Evolutionary conservation across 208 protist species (phyloP).

Genomic region (Trypanosoma avium): DNA sequence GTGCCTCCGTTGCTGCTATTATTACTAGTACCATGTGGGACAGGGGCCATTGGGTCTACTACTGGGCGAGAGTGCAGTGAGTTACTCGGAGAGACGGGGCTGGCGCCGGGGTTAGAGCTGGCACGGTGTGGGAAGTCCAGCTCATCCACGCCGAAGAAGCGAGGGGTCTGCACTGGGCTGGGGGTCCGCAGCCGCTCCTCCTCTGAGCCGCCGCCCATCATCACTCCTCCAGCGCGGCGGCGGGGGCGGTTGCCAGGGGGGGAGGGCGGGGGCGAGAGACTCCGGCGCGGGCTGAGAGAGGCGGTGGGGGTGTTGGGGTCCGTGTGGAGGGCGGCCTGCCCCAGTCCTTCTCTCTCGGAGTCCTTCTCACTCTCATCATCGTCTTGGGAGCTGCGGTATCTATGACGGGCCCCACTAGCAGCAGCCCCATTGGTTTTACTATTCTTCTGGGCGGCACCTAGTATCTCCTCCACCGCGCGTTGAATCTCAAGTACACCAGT

Average conservation of each 20-base stretch:
- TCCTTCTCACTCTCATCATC: not conserved
- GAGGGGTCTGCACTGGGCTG: slow-evolving; percentile 43
- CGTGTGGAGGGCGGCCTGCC: slow-evolving; percentile 14
- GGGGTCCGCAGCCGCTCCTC: slow-evolving; percentile 36
- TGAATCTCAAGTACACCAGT: slow-evolving; percentile 48
- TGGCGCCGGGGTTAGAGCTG: slow-evolving; percentile 32
- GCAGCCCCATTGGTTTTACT: not conserved
- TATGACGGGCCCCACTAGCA: not conserved
- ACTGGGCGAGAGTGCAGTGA: slow-evolving; percentile 47
- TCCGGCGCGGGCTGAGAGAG: slow-evolving; percentile 1
- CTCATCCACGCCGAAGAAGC: slow-evolving; percentile 69
- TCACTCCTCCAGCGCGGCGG: no score
- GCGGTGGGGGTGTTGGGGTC: slow-evolving; percentile 16
- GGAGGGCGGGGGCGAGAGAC: slow-evolving; percentile 40
- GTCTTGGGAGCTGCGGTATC: not conserved
- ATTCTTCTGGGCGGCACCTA: slow-evolving; percentile 2
- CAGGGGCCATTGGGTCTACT: slow-evolving; percentile 68
- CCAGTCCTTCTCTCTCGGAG: slow-evolving; percentile 3
- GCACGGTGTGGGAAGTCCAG: slow-evolving; percentile 63
- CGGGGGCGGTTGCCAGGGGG: slow-evolving; percentile 14
- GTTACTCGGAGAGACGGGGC: slow-evolving; percentile 18
- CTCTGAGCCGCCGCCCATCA: no score
- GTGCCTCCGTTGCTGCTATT: slow-evolving; percentile 12
- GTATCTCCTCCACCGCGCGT: slow-evolving; percentile 43
- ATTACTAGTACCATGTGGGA: slow-evolving; percentile 36